These are phyloP conservation scores for Aspergillus panamensis DNA, from an alignment of 495 filamentous ascomycete genomes.

Conservation along the genomic window DNA sequence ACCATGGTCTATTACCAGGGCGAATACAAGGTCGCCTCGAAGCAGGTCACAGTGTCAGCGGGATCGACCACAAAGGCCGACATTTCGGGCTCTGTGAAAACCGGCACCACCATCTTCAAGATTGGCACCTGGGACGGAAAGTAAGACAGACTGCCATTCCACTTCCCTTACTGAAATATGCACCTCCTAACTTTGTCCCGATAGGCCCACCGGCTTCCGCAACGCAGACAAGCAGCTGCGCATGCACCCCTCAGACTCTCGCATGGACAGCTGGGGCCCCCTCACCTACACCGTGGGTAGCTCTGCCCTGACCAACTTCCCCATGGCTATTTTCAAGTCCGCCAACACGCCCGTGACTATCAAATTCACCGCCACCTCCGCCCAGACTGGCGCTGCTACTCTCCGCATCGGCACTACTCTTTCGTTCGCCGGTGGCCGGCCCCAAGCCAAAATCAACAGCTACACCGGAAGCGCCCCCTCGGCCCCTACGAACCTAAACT, in stretches of 20 bases:
- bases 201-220: slow-evolving; percentile 58
- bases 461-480: slow-evolving; percentile 45
- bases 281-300: slow-evolving; percentile 58
- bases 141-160: slow-evolving; percentile 20
- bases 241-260: slow-evolving; percentile 63
- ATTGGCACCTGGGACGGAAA: slow-evolving; percentile 61
- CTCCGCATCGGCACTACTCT: slow-evolving; percentile 63
- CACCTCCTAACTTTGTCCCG: not conserved
- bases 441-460: slow-evolving; percentile 45
- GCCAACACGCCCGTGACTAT: slow-evolving; percentile 62
- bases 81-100: slow-evolving; percentile 47
- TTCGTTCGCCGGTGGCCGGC: slow-evolving; percentile 51
- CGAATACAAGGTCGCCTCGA: slow-evolving; percentile 55
- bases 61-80: slow-evolving; percentile 50
- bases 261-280: slow-evolving; percentile 58
- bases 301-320: slow-evolving; percentile 49
- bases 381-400: slow-evolving; percentile 51
- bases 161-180: not conserved
- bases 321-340: slow-evolving; percentile 63
- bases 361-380: slow-evolving; percentile 52
- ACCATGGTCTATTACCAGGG: slow-evolving; percentile 65
- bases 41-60: slow-evolving; percentile 51
- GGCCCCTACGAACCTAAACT: slow-evolving; percentile 61
- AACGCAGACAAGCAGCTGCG: slow-evolving; percentile 62
- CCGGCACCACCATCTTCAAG: slow-evolving; percentile 54